Base-by-base conservation (phyloP, 371 early-diverging fungal genomes). In the Apophysomyces ossiformis region DNA sequence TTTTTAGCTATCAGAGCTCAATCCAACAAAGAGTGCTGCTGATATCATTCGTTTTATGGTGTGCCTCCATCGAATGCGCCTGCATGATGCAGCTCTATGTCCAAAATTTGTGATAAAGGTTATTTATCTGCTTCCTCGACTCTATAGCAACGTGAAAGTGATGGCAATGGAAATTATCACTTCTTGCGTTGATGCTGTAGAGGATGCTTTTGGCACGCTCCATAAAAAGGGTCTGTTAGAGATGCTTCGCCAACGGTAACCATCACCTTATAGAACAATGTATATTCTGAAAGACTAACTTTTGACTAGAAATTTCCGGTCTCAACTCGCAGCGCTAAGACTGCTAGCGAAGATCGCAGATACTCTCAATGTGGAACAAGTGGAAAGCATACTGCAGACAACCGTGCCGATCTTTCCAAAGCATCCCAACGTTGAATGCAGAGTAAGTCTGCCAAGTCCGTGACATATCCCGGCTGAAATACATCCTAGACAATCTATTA, bases 161-260 rank as follows among this genome's bases (percentile, higher is more conserved):
- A 18, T 77, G 44, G 84, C 84, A 2, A 61, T 93, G 7, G 82
- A 86, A 35, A 79, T 89, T 6, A 69, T 93, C 12, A 77, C 81
- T 12, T 81, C 78, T 2, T 78, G 78, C 9, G 84, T 81, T 18
- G 75, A 82, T 4, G 57, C 70, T 3, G 77, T 86, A 37, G 79
- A 73, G 0, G 78, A 82, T 37, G 60, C 90, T 2, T 89, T 89
- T 68, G 37, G 59, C 1, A 39, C 57, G 1, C 79, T 65, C 39
- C 63, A 58, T 39, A 56, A 44, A 46, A 71, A 67, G 37, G 69
- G 67, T 15, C 57, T 71, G 13, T 47, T 66, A 35, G 67, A 69
- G 7, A 69, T 63, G 39, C 18, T 91, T 1, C 66, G 67, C 8
- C 73, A 73, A 46, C 71, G 73, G 85, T 78, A 73, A 56, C 35